A percentile compares a stretch with the other conserved stretches of the same genome.
phyloP scores from a whole-genome alignment of 768 basidiomycete genomes.

The Tephrocybe sp. region DNA sequence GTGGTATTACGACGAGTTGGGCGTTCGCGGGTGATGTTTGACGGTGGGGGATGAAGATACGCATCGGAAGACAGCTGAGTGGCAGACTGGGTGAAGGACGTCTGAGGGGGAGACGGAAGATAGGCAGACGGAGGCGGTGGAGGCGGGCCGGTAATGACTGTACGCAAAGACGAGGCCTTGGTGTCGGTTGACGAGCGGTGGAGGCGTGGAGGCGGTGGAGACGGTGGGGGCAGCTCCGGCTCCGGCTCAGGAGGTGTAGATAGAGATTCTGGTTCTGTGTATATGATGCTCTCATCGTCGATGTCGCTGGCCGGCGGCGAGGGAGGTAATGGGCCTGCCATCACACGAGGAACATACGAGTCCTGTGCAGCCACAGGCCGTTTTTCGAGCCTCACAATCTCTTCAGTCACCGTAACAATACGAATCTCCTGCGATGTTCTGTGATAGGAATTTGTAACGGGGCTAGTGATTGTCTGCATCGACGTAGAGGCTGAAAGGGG shows the following conservation, averaged over 20 bases:
- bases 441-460: slow-evolving; percentile 3
- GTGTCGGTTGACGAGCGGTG: slow-evolving; percentile 55
- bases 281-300: slow-evolving; percentile 3
- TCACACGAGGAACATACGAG: slow-evolving; percentile 16
- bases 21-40: slow-evolving; percentile 32
- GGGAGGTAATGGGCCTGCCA: slow-evolving; percentile 28
- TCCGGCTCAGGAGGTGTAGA: slow-evolving; percentile 4
- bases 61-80: slow-evolving; percentile 34
- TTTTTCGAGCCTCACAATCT: slow-evolving; percentile 41
- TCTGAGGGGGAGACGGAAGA: slow-evolving; percentile 18
- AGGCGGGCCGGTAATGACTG: slow-evolving; percentile 21
- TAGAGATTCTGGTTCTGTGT: slow-evolving; percentile 11
- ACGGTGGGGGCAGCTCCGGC: not conserved
- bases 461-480: slow-evolving; percentile 13
- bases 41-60: slow-evolving; percentile 52
- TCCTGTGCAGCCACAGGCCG: slow-evolving; percentile 7
- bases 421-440: slow-evolving; percentile 46
- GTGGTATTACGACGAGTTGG: slow-evolving; percentile 72
- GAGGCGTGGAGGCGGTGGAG: slow-evolving; percentile 19
- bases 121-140: slow-evolving; percentile 8
- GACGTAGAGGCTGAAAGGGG: slow-evolving; percentile 23
- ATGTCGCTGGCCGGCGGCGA: slow-evolving; percentile 33
- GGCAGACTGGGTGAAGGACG: slow-evolving; percentile 22
- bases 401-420: slow-evolving; percentile 52
- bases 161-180: slow-evolving; percentile 35